Conservation (phyloP, 2,329 filamentous ascomycete species). For the Coniosporium tulheliwenetii region DNA sequence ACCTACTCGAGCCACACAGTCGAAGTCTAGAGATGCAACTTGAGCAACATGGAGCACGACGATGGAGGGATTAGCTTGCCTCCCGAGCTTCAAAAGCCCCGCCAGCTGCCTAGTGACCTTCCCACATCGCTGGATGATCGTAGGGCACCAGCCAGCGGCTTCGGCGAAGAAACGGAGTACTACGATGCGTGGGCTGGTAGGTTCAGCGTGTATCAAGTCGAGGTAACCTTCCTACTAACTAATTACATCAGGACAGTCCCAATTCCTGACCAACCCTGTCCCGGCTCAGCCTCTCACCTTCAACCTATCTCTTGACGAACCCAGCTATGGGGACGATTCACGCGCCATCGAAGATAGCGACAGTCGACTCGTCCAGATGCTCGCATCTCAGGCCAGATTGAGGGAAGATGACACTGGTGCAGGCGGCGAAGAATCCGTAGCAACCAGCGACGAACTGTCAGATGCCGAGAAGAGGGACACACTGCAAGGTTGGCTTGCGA, state of each 20-base stretch:
- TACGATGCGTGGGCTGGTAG: slow-evolving; percentile 98
- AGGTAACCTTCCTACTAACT: slow-evolving; percentile 5
- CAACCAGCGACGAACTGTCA: slow-evolving; percentile 57
- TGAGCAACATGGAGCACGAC: too few relatives aligned
- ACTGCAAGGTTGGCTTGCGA: slow-evolving; percentile 77
- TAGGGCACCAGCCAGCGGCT: slow-evolving; percentile 47
- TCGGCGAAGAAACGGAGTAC: slow-evolving; percentile 71
- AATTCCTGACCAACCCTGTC: slow-evolving; percentile 79
- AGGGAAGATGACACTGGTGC: slow-evolving; percentile 46
- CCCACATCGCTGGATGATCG: slow-evolving; percentile 87
- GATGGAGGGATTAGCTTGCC: too few relatives aligned
- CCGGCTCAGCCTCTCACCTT: slow-evolving; percentile 74
- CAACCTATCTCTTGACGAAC: slow-evolving; percentile 70
- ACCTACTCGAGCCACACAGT: too few relatives aligned
- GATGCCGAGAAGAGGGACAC: slow-evolving; percentile 64
- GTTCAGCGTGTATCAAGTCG: slow-evolving; percentile 17
- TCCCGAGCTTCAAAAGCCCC: slow-evolving; percentile 10
- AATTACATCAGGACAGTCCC: slow-evolving; percentile 60
- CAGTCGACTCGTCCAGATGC: slow-evolving; percentile 82
- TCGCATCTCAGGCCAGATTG: slow-evolving; percentile 83
- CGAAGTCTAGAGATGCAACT: too few relatives aligned
- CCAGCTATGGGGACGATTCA: slow-evolving; percentile 53
- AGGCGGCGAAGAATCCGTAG: slow-evolving; percentile 63
- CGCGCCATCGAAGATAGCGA: slow-evolving; percentile 59
- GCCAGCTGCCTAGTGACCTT: slow-evolving; percentile 62